Percentiles rank a stretch among this genome's conserved stretches.
These are phyloP conservation scores for Globisporangium uncinulatum DNA, from an alignment of 352 stramenopile species.

Conservation along the genomic window DNA sequence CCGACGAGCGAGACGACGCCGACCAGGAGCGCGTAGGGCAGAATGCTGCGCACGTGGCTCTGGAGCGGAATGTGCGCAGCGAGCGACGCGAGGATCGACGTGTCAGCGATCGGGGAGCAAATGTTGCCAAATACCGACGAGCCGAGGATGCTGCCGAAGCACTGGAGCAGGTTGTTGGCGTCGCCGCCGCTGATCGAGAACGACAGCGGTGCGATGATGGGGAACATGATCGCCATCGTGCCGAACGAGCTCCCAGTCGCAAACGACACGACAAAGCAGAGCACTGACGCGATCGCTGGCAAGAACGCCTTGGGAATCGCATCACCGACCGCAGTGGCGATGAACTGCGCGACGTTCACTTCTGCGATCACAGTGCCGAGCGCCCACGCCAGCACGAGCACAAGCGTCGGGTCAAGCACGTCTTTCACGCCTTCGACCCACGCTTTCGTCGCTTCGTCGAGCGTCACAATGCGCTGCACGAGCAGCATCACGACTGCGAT, in stretches of 20 bases:
- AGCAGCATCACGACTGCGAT: conserved; percentile 68
- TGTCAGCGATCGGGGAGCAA: conserved; percentile 92
- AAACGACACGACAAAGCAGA: conserved; percentile 90
- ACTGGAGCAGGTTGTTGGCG: conserved; percentile 76
- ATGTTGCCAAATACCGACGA: conserved; percentile 86
- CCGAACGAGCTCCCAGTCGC: conserved; percentile 86
- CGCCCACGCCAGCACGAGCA: conserved; percentile 88
- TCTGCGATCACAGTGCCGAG: conserved; percentile 82
- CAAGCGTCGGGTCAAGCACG: conserved; percentile 87
- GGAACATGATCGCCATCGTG: conserved; percentile 93
- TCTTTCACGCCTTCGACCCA: conserved; percentile 91
- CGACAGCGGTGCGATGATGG: conserved; percentile 84
- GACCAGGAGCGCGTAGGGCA: conserved; percentile 78
- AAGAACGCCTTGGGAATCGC: conserved; percentile 76
- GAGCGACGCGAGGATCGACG: conserved; percentile 85
- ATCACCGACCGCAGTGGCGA: conserved; percentile 69
- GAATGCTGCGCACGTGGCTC: conserved; percentile 82
- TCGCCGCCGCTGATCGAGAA: conserved; percentile 80
- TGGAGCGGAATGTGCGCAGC: conserved; percentile 70
- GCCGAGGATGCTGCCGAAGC: conserved; percentile 84
- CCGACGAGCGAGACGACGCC: conserved; percentile 58
- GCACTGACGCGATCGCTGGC: conserved; percentile 70
- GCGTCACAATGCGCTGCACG: conserved; percentile 77
- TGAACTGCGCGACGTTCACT: conserved; percentile 78
- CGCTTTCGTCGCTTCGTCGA: conserved; percentile 83